Conservation (phyloP, 257 asterid species). For the Forsythia suspensa region DNA sequence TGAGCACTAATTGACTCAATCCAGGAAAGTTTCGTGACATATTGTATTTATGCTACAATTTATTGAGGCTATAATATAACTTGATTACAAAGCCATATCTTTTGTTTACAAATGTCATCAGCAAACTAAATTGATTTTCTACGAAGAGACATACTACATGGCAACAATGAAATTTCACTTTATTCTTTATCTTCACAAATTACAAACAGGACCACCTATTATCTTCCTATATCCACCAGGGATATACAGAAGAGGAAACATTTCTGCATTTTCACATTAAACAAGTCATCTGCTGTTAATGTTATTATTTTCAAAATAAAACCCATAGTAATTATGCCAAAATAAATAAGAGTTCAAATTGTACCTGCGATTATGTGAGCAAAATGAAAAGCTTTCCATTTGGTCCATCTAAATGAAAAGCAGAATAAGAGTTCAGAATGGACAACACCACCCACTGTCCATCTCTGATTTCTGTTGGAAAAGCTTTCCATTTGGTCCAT, state of each 20-base stretch:
- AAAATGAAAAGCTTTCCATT: background rate
- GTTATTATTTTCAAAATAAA: background rate
- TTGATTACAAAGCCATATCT: background rate
- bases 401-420: background rate
- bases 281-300: background rate
- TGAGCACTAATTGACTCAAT: no score
- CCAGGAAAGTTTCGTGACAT: no score
- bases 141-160: background rate
- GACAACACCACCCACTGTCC: background rate
- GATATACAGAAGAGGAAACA: background rate
- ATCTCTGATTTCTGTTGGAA: constrained; percentile 32
- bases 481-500: constrained; percentile 26
- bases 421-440: background rate
- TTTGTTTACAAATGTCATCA: background rate
- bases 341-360: background rate
- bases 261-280: background rate
- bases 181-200: background rate
- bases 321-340: background rate
- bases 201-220: background rate
- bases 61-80: background rate
- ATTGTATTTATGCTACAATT: background rate
- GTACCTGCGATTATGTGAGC: background rate
- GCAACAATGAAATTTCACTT: background rate
- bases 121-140: background rate
- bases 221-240: background rate